Evolutionary conservation across 176 grass and related monocot species (phyloP).

Genomic region (Chloris gayana): DNA sequence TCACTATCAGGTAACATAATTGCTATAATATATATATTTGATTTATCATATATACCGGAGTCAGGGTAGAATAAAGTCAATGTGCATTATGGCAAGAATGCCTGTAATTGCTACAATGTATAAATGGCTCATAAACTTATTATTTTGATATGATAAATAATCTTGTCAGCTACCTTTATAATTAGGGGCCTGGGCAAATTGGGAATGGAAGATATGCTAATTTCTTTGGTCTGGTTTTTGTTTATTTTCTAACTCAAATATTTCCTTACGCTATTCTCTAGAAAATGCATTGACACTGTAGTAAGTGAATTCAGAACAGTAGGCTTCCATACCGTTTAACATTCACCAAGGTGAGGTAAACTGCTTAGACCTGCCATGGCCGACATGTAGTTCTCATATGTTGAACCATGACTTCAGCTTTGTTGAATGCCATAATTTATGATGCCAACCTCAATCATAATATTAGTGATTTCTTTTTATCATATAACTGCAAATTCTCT

Average conservation of each 20-base stretch:
- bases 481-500: neutral
- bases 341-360: no score
- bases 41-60: constrained; percentile 13
- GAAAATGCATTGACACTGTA: no score
- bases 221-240: neutral
- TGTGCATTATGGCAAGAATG: neutral
- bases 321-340: neutral
- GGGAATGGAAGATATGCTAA: neutral
- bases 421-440: neutral
- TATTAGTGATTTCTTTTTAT: neutral
- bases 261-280: neutral
- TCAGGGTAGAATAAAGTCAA: constrained; percentile 8
- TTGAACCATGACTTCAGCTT: no score
- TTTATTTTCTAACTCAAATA: neutral
- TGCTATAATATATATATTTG: neutral
- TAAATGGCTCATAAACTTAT: no score
- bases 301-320: neutral
- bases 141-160: neutral
- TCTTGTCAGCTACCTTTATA: neutral
- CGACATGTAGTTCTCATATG: neutral
- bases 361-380: neutral
- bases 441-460: neutral
- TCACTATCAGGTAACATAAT: constrained; percentile 52
- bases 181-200: neutral
- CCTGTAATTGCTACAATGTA: neutral